Conservation (phyloP, 495 filamentous ascomycete species). For the Penicillium samsonianum region DNA sequence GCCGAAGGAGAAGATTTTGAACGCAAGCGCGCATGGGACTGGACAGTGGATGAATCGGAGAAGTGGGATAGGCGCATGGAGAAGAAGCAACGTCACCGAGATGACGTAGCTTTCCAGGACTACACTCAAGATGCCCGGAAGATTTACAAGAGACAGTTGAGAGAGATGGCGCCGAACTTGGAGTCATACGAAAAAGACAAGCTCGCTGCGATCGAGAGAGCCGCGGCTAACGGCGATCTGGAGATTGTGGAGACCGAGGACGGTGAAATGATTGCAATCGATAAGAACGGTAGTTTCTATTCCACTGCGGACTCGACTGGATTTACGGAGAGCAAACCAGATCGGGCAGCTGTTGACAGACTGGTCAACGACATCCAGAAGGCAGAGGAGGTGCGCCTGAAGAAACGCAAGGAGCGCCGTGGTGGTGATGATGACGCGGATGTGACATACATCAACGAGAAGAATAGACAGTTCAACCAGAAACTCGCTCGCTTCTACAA, state of each 20-base stretch:
- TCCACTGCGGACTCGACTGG: conserved; percentile 77
- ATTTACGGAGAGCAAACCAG: conserved; percentile 84
- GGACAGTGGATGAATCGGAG: conserved; percentile 92
- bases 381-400: conserved; percentile 81
- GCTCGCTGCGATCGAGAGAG: conserved; percentile 77
- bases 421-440: conserved; percentile 77
- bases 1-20: conserved; percentile 90
- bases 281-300: conserved; percentile 88
- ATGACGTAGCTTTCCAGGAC: conserved; percentile 88
- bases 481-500: conserved; percentile 95
- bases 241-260: conserved; percentile 93
- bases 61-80: conserved; percentile 87
- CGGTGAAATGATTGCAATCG: conserved; percentile 91
- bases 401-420: conserved; percentile 78
- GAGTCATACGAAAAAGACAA: conserved; percentile 86
- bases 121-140: conserved; percentile 85
- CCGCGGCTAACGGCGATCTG: conserved; percentile 74
- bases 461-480: conserved; percentile 99
- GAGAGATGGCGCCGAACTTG: conserved; percentile 66
- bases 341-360: conserved; percentile 85
- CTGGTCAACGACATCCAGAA: conserved; percentile 83
- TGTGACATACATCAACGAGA: conserved; percentile 98
- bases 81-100: conserved; percentile 80
- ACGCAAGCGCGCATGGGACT: conserved; percentile 97
- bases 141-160: conserved; percentile 88